Evolutionary conservation across 495 filamentous ascomycete genomes (phyloP).

Genomic region (Neurospora africana): DNA sequence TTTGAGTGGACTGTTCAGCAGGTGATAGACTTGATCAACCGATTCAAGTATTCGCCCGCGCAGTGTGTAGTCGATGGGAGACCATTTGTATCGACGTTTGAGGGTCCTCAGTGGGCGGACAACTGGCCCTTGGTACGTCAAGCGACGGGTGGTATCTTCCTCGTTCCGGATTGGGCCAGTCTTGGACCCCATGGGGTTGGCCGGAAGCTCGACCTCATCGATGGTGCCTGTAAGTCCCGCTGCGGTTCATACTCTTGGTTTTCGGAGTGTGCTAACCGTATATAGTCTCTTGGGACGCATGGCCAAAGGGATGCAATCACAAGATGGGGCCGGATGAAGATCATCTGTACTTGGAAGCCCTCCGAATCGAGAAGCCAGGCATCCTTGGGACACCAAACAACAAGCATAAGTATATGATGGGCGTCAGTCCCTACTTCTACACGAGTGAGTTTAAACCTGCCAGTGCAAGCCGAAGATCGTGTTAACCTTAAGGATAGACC

Average conservation of each 20-base stretch:
- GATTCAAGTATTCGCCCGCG: constrained; percentile 37
- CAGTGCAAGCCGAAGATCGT: not conserved
- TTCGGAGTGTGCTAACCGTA: not conserved
- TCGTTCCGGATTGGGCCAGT: constrained; percentile 56
- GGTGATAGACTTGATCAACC: constrained; percentile 48
- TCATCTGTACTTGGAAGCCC: constrained; percentile 36
- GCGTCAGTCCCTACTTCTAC: constrained; percentile 69
- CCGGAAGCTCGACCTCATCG: constrained; percentile 36
- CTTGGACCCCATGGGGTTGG: constrained; percentile 42
- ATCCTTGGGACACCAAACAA: not conserved
- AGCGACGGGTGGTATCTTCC: constrained; percentile 40
- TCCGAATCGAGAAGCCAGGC: constrained; percentile 34
- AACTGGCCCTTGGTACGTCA: constrained; percentile 50
- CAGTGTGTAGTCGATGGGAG: constrained; percentile 46
- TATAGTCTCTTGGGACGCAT: constrained; percentile 59
- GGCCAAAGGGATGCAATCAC: constrained; percentile 49
- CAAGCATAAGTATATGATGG: constrained; percentile 58
- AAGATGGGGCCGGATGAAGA: constrained; percentile 47
- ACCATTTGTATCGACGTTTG: constrained; percentile 65
- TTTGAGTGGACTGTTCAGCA: constrained; percentile 45
- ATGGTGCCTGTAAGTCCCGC: constrained; percentile 43
- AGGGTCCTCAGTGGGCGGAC: constrained; percentile 44
- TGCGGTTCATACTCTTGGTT: not conserved
- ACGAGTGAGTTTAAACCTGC: constrained; percentile 21
- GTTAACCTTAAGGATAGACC: constrained; percentile 32